Conservation (phyloP, 2,329 filamentous ascomycete species). For the Aspergillus sclerotialis region DNA sequence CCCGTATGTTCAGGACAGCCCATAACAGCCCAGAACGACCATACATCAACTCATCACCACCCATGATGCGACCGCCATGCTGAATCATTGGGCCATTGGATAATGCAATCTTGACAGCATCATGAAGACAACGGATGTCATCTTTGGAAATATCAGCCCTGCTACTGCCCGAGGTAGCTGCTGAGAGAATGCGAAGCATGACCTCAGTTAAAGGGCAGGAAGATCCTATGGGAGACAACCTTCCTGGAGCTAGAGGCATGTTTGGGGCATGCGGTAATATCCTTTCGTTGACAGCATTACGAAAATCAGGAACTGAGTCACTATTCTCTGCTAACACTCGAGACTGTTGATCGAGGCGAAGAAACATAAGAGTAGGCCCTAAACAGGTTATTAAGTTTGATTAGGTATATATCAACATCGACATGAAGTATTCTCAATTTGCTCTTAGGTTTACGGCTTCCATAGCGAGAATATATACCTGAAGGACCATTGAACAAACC, state of each 20-base stretch:
- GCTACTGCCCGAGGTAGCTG: conserved; percentile 10
- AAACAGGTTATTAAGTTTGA: neutral
- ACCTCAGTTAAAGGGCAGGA: conserved; percentile 20
- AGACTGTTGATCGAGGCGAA: conserved; percentile 31
- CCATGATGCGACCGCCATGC: conserved; percentile 20
- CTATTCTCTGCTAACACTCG: conserved; percentile 13
- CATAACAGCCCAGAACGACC: conserved; percentile 33
- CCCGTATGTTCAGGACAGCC: conserved; percentile 27
- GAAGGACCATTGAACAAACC: conserved; percentile 26
- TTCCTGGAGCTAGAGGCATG: conserved; percentile 18
- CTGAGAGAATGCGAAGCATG: conserved; percentile 12
- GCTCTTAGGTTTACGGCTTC: too few relatives aligned
- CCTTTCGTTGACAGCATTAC: conserved; percentile 19
- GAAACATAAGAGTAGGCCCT: conserved; percentile 31
- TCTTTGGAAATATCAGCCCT: conserved; percentile 15
- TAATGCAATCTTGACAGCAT: conserved; percentile 23
- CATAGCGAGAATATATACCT: conserved; percentile 16
- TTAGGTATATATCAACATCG: conserved; percentile 1
- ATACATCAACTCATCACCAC: conserved; percentile 33
- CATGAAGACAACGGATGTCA: conserved; percentile 21
- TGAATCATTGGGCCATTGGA: conserved; percentile 19
- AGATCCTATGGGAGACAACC: conserved; percentile 29
- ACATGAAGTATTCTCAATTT: too few relatives aligned
- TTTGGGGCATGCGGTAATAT: conserved; percentile 18
- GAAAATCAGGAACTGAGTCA: conserved; percentile 16